Evolutionary conservation across 495 filamentous ascomycete genomes (phyloP).

Genomic region (Halenospora varia): DNA sequence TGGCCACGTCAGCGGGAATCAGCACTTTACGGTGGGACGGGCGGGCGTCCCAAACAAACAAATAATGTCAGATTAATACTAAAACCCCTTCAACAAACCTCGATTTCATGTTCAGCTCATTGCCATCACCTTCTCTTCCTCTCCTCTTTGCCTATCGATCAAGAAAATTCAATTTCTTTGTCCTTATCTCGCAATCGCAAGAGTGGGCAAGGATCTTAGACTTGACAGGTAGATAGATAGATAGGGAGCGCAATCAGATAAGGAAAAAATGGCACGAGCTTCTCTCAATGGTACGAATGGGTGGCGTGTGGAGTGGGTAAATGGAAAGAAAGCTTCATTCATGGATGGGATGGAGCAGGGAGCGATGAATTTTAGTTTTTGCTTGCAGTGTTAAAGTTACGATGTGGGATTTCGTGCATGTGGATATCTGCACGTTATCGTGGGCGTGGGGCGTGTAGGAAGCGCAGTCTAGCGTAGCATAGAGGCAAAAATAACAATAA

Average conservation of each 20-base stretch:
- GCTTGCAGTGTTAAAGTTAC: background rate
- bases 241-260: background rate
- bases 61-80: background rate
- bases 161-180: background rate
- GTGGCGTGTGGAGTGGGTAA: background rate
- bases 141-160: background rate
- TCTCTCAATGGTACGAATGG: background rate
- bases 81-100: background rate
- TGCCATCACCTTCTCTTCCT: background rate
- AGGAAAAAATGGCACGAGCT: background rate
- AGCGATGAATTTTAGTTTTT: background rate
- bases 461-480: background rate
- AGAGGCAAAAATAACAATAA: conserved; percentile 1
- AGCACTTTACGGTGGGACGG: background rate
- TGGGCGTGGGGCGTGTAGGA: background rate
- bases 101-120: background rate
- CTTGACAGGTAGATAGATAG: no score
- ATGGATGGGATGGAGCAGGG: background rate
- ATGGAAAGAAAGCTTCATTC: background rate
- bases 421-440: background rate
- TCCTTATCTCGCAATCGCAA: background rate
- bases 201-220: background rate
- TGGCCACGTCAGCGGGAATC: background rate
- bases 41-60: background rate
- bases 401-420: background rate